These are phyloP conservation scores for Nissolia schottii DNA, from an alignment of 306 rosid species.

Conservation along the genomic window DNA sequence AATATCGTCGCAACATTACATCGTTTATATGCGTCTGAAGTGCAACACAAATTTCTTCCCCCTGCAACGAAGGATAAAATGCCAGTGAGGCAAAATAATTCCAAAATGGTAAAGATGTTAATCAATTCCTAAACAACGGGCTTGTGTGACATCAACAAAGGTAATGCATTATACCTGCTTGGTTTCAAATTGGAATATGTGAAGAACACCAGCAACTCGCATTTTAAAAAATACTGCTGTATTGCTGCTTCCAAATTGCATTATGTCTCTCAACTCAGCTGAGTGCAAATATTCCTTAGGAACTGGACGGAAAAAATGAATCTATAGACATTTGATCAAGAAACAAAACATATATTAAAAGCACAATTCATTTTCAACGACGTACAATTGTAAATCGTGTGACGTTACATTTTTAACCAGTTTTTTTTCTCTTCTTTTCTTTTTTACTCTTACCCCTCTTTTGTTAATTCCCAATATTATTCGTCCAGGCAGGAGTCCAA, in stretches of 20 bases:
- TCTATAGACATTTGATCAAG: slow-evolving; percentile 43
- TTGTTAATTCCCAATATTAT: slow-evolving; percentile 92
- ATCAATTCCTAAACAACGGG: neutral
- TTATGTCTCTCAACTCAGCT: slow-evolving; percentile 95
- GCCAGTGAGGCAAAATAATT: neutral
- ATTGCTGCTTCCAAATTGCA: slow-evolving; percentile 98
- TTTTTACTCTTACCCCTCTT: slow-evolving; percentile 74
- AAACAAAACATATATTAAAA: slow-evolving; percentile 24
- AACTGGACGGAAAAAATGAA: slow-evolving; percentile 98
- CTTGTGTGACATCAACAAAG: neutral
- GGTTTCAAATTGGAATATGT: slow-evolving; percentile 94
- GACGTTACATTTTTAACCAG: neutral
- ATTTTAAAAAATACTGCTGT: slow-evolving; percentile 94
- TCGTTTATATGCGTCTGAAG: slow-evolving; percentile 98
- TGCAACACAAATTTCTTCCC: slow-evolving; percentile 98
- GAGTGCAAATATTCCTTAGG: slow-evolving; percentile 97
- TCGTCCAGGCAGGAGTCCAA: slow-evolving; percentile 88
- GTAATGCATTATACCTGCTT: slow-evolving; percentile 79
- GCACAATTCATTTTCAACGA: neutral
- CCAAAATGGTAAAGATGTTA: neutral
- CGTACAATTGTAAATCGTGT: neutral
- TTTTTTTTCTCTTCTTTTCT: neutral
- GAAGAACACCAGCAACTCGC: slow-evolving; percentile 99
- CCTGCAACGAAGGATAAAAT: slow-evolving; percentile 43
- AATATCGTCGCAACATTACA: slow-evolving; percentile 95